Percentiles rank a stretch among this genome's conserved stretches.
Evolutionary conservation across 2,329 filamentous ascomycete genomes (phyloP).

Genomic region (Verticillium isaacii): DNA sequence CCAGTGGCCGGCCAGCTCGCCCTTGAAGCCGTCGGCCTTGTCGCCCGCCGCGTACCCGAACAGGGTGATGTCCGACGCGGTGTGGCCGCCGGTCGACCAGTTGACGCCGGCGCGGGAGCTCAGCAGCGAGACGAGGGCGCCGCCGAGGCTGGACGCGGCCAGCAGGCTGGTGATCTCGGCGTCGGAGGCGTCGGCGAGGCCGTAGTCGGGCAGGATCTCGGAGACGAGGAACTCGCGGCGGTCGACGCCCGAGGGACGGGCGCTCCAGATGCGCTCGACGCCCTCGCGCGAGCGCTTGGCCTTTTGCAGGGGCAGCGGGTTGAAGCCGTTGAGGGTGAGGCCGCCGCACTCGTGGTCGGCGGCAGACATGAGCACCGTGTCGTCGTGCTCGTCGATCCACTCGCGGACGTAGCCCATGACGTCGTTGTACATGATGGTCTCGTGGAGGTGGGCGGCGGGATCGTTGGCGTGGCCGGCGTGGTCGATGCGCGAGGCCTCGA

Average conservation of each 20-base stretch:
- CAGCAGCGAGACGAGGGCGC: conserved; percentile 22
- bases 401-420: conserved; percentile 28
- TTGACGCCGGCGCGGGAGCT: conserved; percentile 13
- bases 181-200: conserved; percentile 22
- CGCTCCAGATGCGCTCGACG: conserved; percentile 18
- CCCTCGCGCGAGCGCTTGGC: conserved; percentile 25
- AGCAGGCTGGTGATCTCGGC: conserved; percentile 22
- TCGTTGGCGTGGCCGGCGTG: conserved; percentile 45
- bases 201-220: conserved; percentile 24
- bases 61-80: conserved; percentile 26
- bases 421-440: conserved; percentile 33
- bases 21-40: conserved; percentile 9
- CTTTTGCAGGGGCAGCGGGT: conserved; percentile 23
- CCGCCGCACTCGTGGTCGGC: conserved; percentile 36
- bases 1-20: conserved; percentile 16
- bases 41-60: conserved; percentile 24
- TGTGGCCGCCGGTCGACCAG: conserved; percentile 19
- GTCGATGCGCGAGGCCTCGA: conserved; percentile 31
- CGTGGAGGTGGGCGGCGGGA: conserved; percentile 45
- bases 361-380: conserved; percentile 31
- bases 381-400: conserved; percentile 32
- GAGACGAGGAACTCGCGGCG: conserved; percentile 19
- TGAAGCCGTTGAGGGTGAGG: conserved; percentile 29
- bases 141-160: conserved; percentile 17
- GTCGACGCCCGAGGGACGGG: conserved; percentile 23